Base-by-base conservation (phyloP, 129 eudicot species). In the sunflower (Helianthus annuus) region DNA sequence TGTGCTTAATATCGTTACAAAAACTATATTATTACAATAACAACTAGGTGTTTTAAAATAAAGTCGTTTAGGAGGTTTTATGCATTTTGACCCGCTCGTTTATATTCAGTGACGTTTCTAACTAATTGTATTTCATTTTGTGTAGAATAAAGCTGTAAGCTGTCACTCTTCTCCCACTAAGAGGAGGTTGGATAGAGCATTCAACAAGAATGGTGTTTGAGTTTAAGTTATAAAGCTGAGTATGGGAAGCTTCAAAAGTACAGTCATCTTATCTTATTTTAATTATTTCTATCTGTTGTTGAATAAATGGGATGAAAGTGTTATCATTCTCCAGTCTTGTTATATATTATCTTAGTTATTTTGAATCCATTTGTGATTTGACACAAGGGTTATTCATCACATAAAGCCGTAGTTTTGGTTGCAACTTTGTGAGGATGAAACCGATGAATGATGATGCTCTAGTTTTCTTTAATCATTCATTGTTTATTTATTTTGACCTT, bases 101-200 rank as follows among this genome's bases (percentile, higher is more conserved):
- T 24, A 38, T 64, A 64, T 2, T 49, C 42, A n/a, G 57, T 69
- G 48, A 7, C 49, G 63, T 39, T 71, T 64, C 38, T 67, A 59
- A 51, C 64, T 1, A 51, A 49, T 16, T 79, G 29, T 15, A 0
- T 60, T 15, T 66, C n/a, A 12, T 73, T n/a, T 19, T 76, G 19
- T 86, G 82, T 69, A 81, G 91, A 74, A 75, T 53, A 75, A 79
- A 76, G 72, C 65, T 16, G 72, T 74, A 42, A 77, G 80, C 9
- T 76, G 86, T 80, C 83, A 81, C 59, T 73, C 88, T 54, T 72
- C 83, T n/a, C 88, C 95, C 34, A 70, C 69, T 60, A 81, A 71
- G 76, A 64, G 70, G 56, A 82, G 87, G 80, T 73, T 89, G 78
- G 96, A 79, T 72, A 76, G 80, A 78, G 58, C 85, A 54, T 70